Evolutionary conservation across 208 protist species (phyloP).

Genomic region (Trypanosomatidae sp.): DNA sequence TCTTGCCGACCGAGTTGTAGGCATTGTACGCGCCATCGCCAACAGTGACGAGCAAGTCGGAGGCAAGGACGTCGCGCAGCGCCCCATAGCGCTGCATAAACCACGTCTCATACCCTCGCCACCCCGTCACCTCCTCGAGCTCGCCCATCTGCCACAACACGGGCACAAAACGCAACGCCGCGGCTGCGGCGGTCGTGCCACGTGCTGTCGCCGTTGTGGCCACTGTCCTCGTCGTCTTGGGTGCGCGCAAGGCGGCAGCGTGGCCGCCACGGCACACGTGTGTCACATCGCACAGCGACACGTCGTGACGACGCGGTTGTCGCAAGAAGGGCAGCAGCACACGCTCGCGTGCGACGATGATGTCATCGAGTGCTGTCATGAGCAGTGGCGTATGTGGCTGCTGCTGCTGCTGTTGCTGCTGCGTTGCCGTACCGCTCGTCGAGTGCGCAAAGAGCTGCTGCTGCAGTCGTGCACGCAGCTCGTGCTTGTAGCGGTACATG

Average conservation of each 20-base stretch:
- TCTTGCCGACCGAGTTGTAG: background rate
- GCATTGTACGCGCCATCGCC: no score
- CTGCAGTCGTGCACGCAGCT: no score
- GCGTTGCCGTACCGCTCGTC: no score
- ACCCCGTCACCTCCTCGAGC: conserved; percentile 14
- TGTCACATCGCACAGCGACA: background rate
- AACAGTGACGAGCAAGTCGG: conserved; percentile 6
- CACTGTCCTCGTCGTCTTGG: no score
- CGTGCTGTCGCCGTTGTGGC: background rate
- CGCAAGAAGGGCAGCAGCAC: conserved; percentile 26
- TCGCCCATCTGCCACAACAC: conserved; percentile 14
- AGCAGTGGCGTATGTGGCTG: no score
- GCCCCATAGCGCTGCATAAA: conserved; percentile 7
- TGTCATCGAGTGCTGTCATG: conserved; percentile 6
- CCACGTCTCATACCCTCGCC: conserved; percentile 1
- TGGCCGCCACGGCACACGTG: no score
- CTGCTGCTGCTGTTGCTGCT: no score
- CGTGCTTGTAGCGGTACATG: no score
- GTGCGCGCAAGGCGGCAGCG: no score
- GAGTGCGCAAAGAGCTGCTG: no score
- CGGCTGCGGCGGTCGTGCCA: background rate
- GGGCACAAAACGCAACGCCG: conserved; percentile 4
- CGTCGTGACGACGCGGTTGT: conserved; percentile 5
- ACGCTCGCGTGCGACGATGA: conserved; percentile 15
- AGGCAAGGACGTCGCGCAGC: conserved; percentile 10